Evolutionary conservation across 2,329 filamentous ascomycete species (phyloP).

Genomic region (Epichloe brachyelytri): DNA sequence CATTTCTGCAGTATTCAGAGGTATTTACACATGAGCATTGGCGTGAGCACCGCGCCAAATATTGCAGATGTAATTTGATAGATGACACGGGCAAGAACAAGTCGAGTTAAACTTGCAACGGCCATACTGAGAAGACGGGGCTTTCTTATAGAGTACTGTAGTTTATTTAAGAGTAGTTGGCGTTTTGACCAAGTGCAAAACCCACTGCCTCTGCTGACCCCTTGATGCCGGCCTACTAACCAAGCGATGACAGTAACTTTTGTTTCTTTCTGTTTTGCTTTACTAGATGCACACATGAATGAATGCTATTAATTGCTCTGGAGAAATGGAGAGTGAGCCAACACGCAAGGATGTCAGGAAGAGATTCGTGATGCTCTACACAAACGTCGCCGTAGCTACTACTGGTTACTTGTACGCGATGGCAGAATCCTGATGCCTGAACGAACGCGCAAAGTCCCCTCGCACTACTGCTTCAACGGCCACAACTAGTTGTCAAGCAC

Average conservation of each 20-base stretch:
- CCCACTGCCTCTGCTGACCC: no score
- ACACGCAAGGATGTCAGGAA: not conserved
- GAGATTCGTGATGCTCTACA: not conserved
- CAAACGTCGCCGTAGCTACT: no score
- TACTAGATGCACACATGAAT: no score
- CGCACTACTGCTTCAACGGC: no score
- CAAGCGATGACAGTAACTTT: no score
- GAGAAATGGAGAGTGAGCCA: not conserved
- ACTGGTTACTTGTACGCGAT: no score
- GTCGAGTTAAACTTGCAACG: not conserved
- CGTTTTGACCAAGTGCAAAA: not conserved
- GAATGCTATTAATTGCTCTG: not conserved
- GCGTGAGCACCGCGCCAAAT: not conserved
- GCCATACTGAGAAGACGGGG: not conserved
- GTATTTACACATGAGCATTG: not conserved
- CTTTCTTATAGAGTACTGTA: slow-evolving; percentile 3
- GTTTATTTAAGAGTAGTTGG: slow-evolving; percentile 1
- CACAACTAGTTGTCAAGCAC: no score
- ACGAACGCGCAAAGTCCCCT: no score
- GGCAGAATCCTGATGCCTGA: no score
- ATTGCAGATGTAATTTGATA: not conserved
- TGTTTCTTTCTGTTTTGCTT: no score
- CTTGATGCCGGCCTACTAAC: no score
- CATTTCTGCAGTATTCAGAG: not conserved
- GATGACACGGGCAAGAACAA: not conserved